phyloP scores from a whole-genome alignment of 225 moss, liverwort and hornwort species.

The Marchantia paleacea region DNA sequence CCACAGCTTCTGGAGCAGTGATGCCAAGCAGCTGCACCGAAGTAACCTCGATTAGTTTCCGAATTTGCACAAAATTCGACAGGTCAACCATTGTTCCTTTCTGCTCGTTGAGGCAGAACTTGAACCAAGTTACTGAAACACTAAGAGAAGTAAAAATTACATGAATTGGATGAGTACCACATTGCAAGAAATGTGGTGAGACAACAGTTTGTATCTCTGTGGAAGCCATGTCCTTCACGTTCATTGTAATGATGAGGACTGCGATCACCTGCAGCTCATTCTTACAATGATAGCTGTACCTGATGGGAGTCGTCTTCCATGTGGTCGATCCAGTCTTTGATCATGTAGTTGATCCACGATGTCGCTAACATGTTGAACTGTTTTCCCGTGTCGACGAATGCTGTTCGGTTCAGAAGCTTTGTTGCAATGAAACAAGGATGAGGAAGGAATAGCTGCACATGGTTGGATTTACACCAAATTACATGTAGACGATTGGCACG shows the following conservation, averaged over 20 bases:
- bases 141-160: no score
- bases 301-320: conserved; percentile 14
- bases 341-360: conserved; percentile 24
- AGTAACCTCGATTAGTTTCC: not conserved
- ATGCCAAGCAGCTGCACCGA: conserved; percentile 35
- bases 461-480: not conserved
- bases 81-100: no score
- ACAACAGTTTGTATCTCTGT: no score
- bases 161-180: no score
- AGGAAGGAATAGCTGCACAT: conserved; percentile 48
- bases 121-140: no score
- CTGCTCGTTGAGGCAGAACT: no score
- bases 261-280: not conserved
- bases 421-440: conserved; percentile 47
- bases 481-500: not conserved
- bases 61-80: no score
- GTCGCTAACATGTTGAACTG: conserved; percentile 22
- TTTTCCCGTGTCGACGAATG: conserved; percentile 25
- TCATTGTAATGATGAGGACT: no score
- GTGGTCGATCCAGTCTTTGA: conserved; percentile 23
- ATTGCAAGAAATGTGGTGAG: no score
- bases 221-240: no score
- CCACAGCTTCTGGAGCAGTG: conserved; percentile 35
- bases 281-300: not conserved
- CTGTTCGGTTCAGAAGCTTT: conserved; percentile 42